A percentile compares a stretch with the other conserved stretches of the same genome.
phyloP scores from a whole-genome alignment of 305 asterid genomes.

The Rubia peregrina region DNA sequence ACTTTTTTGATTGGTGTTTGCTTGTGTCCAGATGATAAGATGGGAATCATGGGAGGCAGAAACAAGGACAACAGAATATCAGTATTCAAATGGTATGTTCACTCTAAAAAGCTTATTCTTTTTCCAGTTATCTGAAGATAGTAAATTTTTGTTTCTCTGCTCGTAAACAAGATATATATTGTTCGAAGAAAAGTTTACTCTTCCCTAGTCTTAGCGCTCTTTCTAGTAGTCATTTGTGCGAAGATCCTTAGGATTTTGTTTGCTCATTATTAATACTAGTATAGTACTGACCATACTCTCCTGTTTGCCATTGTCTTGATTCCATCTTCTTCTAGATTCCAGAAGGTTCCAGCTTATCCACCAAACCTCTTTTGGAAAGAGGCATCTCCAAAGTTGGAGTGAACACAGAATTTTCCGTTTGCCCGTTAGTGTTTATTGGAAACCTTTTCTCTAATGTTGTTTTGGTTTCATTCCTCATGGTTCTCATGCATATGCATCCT shows the following conservation, averaged over 20 bases:
- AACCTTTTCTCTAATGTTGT: background rate
- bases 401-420: slow-evolving; percentile 42
- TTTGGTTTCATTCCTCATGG: background rate
- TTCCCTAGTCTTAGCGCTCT: too few species aligned
- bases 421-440: slow-evolving; percentile 35
- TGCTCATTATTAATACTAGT: background rate
- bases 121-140: background rate
- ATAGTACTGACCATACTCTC: background rate
- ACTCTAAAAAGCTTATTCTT: background rate
- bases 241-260: background rate
- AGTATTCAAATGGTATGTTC: slow-evolving; percentile 51
- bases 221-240: too few species aligned
- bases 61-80: slow-evolving; percentile 65
- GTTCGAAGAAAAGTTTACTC: background rate
- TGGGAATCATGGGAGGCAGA: slow-evolving; percentile 88
- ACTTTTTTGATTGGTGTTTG: slow-evolving; percentile 1
- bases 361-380: slow-evolving; percentile 66
- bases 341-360: slow-evolving; percentile 62
- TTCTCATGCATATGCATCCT: slow-evolving; percentile 7
- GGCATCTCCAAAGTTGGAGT: slow-evolving; percentile 68
- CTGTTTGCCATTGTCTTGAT: background rate
- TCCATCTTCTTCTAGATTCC: slow-evolving; percentile 36
- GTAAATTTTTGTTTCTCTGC: background rate
- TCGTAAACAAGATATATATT: background rate
- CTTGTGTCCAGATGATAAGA: slow-evolving; percentile 47